Conservation (phyloP, 148 eudicot species). For the Fallopia convolvulus region DNA sequence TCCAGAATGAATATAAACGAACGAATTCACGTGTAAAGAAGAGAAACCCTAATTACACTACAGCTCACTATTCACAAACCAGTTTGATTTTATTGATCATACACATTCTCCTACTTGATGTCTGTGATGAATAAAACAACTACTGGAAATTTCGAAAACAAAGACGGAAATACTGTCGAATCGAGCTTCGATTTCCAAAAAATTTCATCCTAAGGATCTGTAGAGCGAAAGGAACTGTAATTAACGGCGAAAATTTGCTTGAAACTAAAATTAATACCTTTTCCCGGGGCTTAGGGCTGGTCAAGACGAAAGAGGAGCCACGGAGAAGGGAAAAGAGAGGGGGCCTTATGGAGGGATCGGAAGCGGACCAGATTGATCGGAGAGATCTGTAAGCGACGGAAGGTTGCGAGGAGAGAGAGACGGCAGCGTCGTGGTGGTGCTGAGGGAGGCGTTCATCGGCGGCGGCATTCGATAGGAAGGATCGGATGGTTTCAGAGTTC, state of each 20-base stretch:
- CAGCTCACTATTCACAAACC: background rate
- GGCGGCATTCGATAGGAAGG: conserved; percentile 40
- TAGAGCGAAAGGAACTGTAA: background rate
- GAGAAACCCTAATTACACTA: background rate
- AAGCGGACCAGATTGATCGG: conserved; percentile 55
- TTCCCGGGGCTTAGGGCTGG: conserved; percentile 70
- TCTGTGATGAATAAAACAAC: background rate
- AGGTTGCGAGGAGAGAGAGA: conserved; percentile 34
- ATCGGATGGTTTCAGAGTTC: conserved; percentile 36
- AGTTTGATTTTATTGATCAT: background rate
- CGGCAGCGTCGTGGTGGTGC: conserved; percentile 37
- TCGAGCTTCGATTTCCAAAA: background rate
- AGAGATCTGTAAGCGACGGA: conserved; percentile 55
- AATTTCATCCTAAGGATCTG: background rate
- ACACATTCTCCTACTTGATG: background rate
- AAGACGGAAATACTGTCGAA: background rate
- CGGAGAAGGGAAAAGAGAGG: conserved; percentile 34
- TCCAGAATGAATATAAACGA: background rate
- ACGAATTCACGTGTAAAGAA: background rate
- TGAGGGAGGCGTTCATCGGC: conserved; percentile 23
- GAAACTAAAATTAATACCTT: conserved; percentile 29
- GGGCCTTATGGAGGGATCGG: conserved; percentile 40
- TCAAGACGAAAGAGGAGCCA: conserved; percentile 49
- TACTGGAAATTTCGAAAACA: background rate
- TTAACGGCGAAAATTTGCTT: background rate